phyloP scores from a whole-genome alignment of 169 alveolate species.

The Cryptosporidium canis region DNA sequence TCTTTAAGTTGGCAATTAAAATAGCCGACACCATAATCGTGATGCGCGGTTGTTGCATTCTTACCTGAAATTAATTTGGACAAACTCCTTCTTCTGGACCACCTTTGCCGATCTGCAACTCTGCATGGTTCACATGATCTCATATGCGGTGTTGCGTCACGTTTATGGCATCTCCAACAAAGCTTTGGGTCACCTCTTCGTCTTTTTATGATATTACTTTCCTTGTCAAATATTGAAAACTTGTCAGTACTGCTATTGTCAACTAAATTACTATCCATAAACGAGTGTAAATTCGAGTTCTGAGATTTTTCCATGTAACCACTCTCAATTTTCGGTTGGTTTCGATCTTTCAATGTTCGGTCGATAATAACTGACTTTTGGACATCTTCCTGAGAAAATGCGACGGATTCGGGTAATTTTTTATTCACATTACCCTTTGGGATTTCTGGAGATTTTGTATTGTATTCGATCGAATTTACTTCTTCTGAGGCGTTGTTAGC shows the following conservation, averaged over 20 bases:
- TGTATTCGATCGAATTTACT: background rate
- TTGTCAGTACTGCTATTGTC: background rate
- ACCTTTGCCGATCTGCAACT: slow-evolving; percentile 69
- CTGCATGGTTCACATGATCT: slow-evolving; percentile 72
- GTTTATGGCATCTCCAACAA: slow-evolving; percentile 73
- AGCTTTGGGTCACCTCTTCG: slow-evolving; percentile 60
- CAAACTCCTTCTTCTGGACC: slow-evolving; percentile 69
- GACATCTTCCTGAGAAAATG: slow-evolving; percentile 14
- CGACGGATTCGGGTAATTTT: background rate
- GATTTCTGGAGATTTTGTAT: background rate
- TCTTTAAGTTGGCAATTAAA: slow-evolving; percentile 9
- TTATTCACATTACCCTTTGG: background rate
- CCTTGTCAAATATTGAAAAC: background rate
- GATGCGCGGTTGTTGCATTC: background rate
- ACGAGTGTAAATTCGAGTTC: slow-evolving; percentile 1
- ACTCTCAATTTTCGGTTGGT: slow-evolving; percentile 12
- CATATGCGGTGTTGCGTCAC: slow-evolving; percentile 73
- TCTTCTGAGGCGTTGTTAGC: slow-evolving; percentile 12
- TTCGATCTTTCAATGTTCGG: background rate
- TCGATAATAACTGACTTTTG: background rate
- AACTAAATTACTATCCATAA: background rate
- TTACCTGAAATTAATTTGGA: slow-evolving; percentile 51
- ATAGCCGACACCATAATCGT: background rate
- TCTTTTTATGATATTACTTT: slow-evolving; percentile 16
- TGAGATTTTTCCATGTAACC: background rate